Evolutionary conservation across 805 yeast genomes (phyloP).

Genomic region (Cyberlindnera suaveolens): DNA sequence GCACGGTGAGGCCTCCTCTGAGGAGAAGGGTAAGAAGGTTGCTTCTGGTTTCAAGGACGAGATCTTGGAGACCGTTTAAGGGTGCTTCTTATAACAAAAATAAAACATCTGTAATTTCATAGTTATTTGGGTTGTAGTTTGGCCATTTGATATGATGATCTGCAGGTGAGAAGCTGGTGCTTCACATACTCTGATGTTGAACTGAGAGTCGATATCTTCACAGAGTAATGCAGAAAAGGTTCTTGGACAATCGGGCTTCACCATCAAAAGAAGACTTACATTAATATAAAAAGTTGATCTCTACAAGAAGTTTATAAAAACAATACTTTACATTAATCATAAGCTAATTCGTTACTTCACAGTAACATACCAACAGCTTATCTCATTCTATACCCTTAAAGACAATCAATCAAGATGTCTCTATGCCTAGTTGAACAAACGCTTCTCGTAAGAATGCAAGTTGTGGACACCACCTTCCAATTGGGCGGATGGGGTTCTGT

Average conservation of each 20-base stretch:
- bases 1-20: conserved; percentile 93
- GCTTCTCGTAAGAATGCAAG: conserved; percentile 94
- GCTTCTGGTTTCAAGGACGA: conserved; percentile 92
- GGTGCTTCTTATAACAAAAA: conserved; percentile 38
- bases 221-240: no score
- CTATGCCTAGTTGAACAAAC: conserved; percentile 56
- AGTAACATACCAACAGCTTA: neutral
- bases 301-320: neutral
- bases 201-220: no score
- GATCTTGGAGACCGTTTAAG: conserved; percentile 94
- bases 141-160: no score
- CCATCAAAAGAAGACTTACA: no score
- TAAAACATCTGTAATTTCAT: neutral
- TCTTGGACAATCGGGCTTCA: no score
- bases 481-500: conserved; percentile 98
- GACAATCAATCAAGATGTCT: neutral
- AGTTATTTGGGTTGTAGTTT: neutral
- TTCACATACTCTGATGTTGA: no score
- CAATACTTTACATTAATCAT: neutral
- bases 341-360: neutral
- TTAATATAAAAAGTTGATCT: neutral
- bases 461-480: conserved; percentile 98
- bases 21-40: conserved; percentile 97
- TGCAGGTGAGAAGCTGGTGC: no score
- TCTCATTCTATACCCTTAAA: neutral